A percentile compares a stretch with the other conserved stretches of the same genome.
Conservation (phyloP, 2,329 filamentous ascomycete genomes). For the Ceratocystis cubensis region DNA sequence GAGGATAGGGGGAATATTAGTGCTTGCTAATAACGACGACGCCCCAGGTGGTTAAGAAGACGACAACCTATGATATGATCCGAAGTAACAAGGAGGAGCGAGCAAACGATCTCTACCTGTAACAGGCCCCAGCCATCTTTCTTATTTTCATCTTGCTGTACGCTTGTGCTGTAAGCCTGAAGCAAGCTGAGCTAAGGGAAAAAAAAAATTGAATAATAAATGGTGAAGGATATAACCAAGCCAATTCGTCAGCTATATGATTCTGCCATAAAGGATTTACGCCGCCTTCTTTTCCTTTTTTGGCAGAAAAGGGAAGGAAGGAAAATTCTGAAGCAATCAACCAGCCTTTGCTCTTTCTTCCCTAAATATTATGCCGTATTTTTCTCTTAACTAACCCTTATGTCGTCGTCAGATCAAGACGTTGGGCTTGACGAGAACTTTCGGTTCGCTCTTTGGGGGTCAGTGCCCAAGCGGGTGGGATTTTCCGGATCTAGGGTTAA, state of each 20-base stretch:
- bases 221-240: neutral
- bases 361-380: neutral
- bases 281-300: neutral
- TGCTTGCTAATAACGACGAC: neutral
- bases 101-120: neutral
- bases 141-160: no score
- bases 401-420: neutral
- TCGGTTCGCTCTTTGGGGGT: neutral
- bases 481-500: neutral
- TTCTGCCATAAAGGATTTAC: neutral
- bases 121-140: neutral
- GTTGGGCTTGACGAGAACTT: neutral
- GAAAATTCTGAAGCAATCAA: neutral
- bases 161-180: neutral
- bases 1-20: neutral
- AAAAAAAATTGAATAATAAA: neutral
- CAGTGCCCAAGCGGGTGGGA: neutral
- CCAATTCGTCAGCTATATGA: neutral
- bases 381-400: neutral
- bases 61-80: neutral
- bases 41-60: neutral
- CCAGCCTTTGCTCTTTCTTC: neutral
- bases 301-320: neutral
- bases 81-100: neutral
- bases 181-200: neutral